phyloP scores from a whole-genome alignment of 2,329 filamentous ascomycete species.

The Xylaria polymorpha region DNA sequence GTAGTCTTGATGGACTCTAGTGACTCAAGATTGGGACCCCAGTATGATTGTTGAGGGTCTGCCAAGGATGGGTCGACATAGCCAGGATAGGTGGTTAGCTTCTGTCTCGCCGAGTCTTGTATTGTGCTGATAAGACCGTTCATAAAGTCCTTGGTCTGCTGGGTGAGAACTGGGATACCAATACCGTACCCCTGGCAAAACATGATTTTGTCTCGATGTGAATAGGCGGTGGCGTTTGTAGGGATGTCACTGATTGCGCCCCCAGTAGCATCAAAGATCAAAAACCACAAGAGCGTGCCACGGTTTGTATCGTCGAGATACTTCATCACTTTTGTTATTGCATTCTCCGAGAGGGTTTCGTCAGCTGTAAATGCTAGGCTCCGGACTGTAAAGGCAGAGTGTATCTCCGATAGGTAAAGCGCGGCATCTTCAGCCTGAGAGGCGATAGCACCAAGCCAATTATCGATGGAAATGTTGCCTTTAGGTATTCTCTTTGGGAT shows the following conservation, averaged over 20 bases:
- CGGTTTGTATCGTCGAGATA: conserved; percentile 63
- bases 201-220: conserved; percentile 72
- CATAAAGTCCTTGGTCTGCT: conserved; percentile 63
- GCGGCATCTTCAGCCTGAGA: conserved; percentile 63
- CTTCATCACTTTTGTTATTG: conserved; percentile 62
- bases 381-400: conserved; percentile 67
- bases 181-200: conserved; percentile 72
- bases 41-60: conserved; percentile 64
- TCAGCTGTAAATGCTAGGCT: conserved; percentile 64
- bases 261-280: conserved; percentile 71
- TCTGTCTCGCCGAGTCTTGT: conserved; percentile 51
- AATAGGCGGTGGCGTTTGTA: conserved; percentile 68
- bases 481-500: conserved; percentile 61
- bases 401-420: conserved; percentile 60
- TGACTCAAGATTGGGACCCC: conserved; percentile 62
- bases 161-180: conserved; percentile 58
- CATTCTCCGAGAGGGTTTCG: conserved; percentile 59
- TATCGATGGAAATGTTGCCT: conserved; percentile 59
- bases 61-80: conserved; percentile 68
- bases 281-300: conserved; percentile 67
- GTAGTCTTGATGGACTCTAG: conserved; percentile 62
- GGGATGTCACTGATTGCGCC: conserved; percentile 69
- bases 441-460: conserved; percentile 71
- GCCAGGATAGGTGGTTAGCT: conserved; percentile 68
- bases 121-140: conserved; percentile 62